Conservation (phyloP, 2,329 filamentous ascomycete species). For the Dothistroma pini region DNA sequence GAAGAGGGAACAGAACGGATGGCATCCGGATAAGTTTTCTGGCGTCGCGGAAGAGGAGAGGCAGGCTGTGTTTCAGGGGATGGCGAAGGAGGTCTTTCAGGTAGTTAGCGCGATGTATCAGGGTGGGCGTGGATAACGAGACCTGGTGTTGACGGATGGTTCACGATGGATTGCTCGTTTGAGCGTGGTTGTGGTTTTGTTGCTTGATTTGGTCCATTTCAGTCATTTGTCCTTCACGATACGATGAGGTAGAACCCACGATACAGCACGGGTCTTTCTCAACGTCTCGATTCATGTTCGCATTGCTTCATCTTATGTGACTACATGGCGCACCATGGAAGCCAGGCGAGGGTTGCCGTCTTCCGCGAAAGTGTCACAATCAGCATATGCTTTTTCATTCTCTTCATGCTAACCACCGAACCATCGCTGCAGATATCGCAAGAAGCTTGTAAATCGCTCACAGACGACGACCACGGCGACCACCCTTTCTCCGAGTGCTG, state of each 20-base stretch:
- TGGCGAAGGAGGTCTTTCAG: conserved; percentile 12
- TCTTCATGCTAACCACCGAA: conserved; percentile 18
- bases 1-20: conserved; percentile 9
- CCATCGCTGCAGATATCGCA: conserved; percentile 16
- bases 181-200: no score
- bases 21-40: conserved; percentile 18
- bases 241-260: not conserved
- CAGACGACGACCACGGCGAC: conserved; percentile 99
- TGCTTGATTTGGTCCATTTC: not conserved
- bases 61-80: conserved; percentile 10
- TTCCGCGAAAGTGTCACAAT: conserved; percentile 39
- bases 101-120: conserved; percentile 11
- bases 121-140: not conserved
- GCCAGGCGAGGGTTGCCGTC: conserved; percentile 39
- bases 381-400: conserved; percentile 26
- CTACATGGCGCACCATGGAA: conserved; percentile 31
- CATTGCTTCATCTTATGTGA: conserved; percentile 27
- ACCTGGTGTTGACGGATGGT: not conserved
- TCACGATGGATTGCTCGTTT: no score
- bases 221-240: no score
- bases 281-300: conserved; percentile 4
- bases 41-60: conserved; percentile 8
- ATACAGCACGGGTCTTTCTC: not conserved
- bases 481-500: conserved; percentile 99
- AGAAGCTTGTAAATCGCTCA: conserved; percentile 42